Base-by-base conservation (phyloP, 345 rosid species). In the Eucalyptus tenuipes region DNA sequence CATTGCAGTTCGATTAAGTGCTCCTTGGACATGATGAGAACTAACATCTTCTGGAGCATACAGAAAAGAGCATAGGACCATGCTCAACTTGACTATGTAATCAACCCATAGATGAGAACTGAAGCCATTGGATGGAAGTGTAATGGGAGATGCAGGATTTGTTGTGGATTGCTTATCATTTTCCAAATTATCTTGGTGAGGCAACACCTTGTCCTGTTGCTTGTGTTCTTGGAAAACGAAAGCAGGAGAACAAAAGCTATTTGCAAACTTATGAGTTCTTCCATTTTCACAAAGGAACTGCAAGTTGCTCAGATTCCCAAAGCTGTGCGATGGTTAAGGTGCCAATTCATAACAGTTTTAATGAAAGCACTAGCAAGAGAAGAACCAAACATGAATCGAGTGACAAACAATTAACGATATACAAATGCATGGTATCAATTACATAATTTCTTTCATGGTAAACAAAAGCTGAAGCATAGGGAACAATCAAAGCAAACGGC, bases 211-310 rank as follows among this genome's bases (percentile, higher is more conserved):
- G 49, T 47, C 88, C 84, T 91, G 93, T 90, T 87, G 93, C 91
- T 90, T 87, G 91, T 90, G 90, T 88, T 94, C 96, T 90, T 94
- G 95, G 87, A 95, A 90, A 93, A 94, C 86, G 90, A 94, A 94
- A 88, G 94, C 93, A 90, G 91, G 94, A 50, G 96, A 94, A 91
- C 97, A 95, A 88, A 93, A 95, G 93, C 97, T 93, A 90, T 95
- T 95, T 45, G 97, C 96, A 89, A 95, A 94, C 91, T 95, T 95
- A 59, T 95, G 95, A 88, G 94, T 94, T 91, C 96, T 93, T 88
- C 96, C 97, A 88, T 94, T 94, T 91, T 95, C 97, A 87, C 94
- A 95, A 53, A 95, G 92, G 90, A 94, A 95, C 89, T 94, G 97
- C 94, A 95, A 89, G 91, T 93, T 95, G 92, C 91, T 94, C 93